phyloP scores from a whole-genome alignment of 495 filamentous ascomycete species.

The Annulohypoxylon nitens region DNA sequence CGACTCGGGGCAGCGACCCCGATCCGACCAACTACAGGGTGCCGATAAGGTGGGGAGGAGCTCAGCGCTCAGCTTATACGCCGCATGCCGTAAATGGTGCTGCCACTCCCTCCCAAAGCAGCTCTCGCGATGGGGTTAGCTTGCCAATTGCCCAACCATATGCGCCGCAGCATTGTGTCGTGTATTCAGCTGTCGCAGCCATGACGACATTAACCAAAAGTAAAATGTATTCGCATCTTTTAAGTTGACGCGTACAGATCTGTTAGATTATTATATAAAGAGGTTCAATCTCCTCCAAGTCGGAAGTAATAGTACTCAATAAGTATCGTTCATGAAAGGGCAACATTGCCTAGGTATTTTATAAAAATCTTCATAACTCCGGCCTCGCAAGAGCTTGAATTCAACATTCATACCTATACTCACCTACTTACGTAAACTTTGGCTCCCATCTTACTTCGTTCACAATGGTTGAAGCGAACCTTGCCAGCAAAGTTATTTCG shows the following conservation, averaged over 20 bases:
- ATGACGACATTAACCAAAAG: slow-evolving; percentile 5
- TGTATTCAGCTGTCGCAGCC: not conserved
- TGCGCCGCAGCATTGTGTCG: not conserved
- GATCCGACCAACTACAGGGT: slow-evolving; percentile 1
- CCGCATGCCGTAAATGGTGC: not conserved
- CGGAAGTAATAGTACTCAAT: not conserved
- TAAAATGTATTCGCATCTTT: not conserved
- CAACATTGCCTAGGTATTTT: not conserved
- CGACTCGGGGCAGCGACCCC: not conserved
- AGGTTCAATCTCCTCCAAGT: not conserved
- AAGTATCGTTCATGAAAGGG: not conserved
- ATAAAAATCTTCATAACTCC: not conserved
- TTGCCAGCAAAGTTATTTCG: slow-evolving; percentile 44
- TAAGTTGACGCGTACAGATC: slow-evolving; percentile 1
- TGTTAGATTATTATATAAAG: not conserved
- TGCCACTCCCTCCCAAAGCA: not conserved
- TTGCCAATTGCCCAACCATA: not conserved
- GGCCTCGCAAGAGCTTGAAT: slow-evolving; percentile 1
- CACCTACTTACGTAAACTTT: not conserved
- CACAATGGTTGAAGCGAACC: slow-evolving; percentile 33
- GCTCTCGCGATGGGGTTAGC: not conserved
- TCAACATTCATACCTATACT: slow-evolving; percentile 12
- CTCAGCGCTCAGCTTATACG: slow-evolving; percentile 6
- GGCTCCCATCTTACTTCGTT: not conserved
- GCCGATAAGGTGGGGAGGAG: not conserved